Base-by-base conservation (phyloP, 139 green algal genomes). In the Tetradesmus lagerheimii region DNA sequence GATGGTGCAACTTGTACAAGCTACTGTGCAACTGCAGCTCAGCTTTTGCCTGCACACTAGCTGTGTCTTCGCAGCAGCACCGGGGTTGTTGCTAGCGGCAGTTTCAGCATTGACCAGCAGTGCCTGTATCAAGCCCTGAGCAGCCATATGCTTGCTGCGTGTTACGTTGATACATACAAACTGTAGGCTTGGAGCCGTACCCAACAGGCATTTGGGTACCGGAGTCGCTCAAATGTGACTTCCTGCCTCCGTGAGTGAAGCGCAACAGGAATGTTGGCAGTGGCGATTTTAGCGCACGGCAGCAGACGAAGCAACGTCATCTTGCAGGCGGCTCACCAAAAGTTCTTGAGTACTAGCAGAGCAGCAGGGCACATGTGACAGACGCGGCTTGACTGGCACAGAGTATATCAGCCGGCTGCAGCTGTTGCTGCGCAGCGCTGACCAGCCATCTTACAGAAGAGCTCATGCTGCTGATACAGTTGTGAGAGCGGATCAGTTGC, bases 181-280 rank as follows among this genome's bases (percentile, higher is more conserved):
- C 6, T 37, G 66, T 38, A 89, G 85, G 85, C 37, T 6, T 83
- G 29, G 74, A 89, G 85, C 85, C 74, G 16, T 83, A 89, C 41
- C 85, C 85, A 15, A 83, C 74, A 31, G 85, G 85, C 64, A 74
- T 84, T 15, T 89, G 85, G 85, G 74, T 75, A 9, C 85, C 85
- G 6, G 66, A 83, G 45, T 84, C 85, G 25, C 43, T 89, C 29
- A 66, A 80, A n/a, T 89, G 85, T 43, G 74, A 89, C 43, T 83
- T 77, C 71, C 71, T 89, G 71, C 43, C 85, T 45, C 85, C 71
- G 85, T 89, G 39, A 89, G 85, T 84, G 1, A 9, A 27, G 29
- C 11, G 67, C 29, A 35, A 8, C 67, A 78, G 6, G 6, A 8
- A 38, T 12, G 29, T 38, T 78, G n/a, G 67, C 67, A 27, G 29